Evolutionary conservation across 768 basidiomycete genomes (phyloP), one percentile per base, ranked within the genome.

Genomic region (Brasilioporus rufonigricans): DNA sequence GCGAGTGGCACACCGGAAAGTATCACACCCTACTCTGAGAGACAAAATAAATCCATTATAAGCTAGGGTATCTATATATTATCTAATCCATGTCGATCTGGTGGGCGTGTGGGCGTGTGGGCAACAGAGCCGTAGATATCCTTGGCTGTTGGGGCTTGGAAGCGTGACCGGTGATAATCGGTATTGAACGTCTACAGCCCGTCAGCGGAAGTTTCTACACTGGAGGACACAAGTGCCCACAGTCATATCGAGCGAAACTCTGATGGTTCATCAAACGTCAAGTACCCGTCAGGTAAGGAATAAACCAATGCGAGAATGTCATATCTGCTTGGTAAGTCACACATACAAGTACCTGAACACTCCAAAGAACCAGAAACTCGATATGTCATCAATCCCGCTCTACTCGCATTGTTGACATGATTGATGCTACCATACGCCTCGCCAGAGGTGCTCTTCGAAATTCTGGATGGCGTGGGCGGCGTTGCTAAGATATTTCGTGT

Each of bases 341-440:
- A 63, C 65, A 65, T 50, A 89, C 84, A 90, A 60, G 63, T 91
- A 89, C 67, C 90, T 90, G 64, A 90, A 70, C 41, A 86, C 85
- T 72, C 91, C 89, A 0, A 83, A 86, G 56, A 87, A 90, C 67
- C 77, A 78, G 68, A 83, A 91, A 58, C 85, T 87, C 69, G 84
- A 77, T 60, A 79, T 86, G 53, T 85, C 82, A 60, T 90, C 81
- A 18, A 84, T 76, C 60, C 76, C 67, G 7, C 61, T 65, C 21
- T 73, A 67, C 13, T 62, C 31, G 58, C 65, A 48, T 79, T 68
- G 56, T 83, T 76, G 8, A 89, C 85, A 53, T 90, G 77, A 46
- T 74, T 68, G 55, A 90, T 67, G 0, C 81, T 84, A 0, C 80
- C 77, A 65, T 77, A 89, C 3, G 80, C 3, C 76, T 62, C 2